Evolutionary conservation across 2,329 filamentous ascomycete species (phyloP).

Genomic region (Diaporthe caulivora): DNA sequence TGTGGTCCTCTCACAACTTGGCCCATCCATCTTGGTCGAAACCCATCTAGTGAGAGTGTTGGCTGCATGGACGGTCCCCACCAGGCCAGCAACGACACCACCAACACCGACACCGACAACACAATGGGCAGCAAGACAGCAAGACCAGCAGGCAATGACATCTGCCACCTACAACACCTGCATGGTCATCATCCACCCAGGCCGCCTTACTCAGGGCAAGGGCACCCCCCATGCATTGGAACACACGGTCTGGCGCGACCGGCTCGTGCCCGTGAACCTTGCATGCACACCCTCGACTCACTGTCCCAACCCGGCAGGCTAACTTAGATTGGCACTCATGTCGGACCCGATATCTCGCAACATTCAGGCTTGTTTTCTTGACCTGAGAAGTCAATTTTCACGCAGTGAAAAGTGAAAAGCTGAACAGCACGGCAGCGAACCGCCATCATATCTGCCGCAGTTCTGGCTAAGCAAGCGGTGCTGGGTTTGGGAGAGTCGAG

Average conservation of each 20-base stretch:
- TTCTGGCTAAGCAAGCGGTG: too few species aligned
- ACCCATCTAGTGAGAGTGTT: not conserved
- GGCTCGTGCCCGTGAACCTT: conserved; percentile 18
- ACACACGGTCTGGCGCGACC: conserved; percentile 11
- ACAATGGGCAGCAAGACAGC: conserved; percentile 2
- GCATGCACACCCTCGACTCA: not conserved
- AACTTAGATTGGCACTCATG: not conserved
- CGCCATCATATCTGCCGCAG: not conserved
- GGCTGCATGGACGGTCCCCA: not conserved
- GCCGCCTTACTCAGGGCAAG: conserved; percentile 6
- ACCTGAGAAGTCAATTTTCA: not conserved
- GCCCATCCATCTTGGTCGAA: not conserved
- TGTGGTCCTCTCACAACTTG: not conserved
- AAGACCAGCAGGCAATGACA: not conserved
- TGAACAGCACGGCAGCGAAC: not conserved
- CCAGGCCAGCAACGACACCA: not conserved
- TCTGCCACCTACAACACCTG: not conserved
- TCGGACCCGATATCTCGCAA: conserved; percentile 11
- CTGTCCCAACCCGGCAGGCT: conserved; percentile 1
- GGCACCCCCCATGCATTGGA: conserved; percentile 17
- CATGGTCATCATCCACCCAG: not conserved
- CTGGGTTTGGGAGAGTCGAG: not conserved
- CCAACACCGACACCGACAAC: not conserved
- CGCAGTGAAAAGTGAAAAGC: not conserved
- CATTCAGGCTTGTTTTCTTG: not conserved